Evolutionary conservation across 2,329 filamentous ascomycete genomes (phyloP).

Genomic region (Hypoxylon sp.): DNA sequence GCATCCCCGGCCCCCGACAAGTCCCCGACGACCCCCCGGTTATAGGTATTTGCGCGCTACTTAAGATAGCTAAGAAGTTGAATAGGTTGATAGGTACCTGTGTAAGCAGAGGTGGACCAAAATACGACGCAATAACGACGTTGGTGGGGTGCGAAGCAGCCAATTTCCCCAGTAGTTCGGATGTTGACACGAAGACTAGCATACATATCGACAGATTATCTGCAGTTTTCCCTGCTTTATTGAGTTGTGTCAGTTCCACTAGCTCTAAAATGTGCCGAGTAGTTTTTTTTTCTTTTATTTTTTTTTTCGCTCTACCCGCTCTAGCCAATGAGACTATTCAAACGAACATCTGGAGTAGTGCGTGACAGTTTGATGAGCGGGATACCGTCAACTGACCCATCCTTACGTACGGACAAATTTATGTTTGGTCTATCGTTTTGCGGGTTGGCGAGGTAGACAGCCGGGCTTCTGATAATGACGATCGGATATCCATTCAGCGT

Average conservation of each 20-base stretch:
- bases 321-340: conserved; percentile 20
- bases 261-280: conserved; percentile 20
- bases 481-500: conserved; percentile 20
- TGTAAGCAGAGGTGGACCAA: conserved; percentile 20
- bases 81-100: not conserved
- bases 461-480: conserved; percentile 19
- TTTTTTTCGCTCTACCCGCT: conserved; percentile 28
- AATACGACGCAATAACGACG: conserved; percentile 20
- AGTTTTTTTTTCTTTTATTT: too few relatives aligned
- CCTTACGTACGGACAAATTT: conserved; percentile 31
- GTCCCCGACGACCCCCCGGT: too few relatives aligned
- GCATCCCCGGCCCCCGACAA: conserved; percentile 34
- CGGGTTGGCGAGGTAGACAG: too few relatives aligned
- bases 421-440: conserved; percentile 8
- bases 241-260: conserved; percentile 14
- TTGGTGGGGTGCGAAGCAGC: conserved; percentile 22
- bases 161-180: conserved; percentile 28
- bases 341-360: not conserved
- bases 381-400: conserved; percentile 30
- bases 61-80: not conserved
- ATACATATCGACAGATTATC: conserved; percentile 33
- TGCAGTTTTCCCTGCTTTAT: conserved; percentile 27
- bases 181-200: conserved; percentile 25
- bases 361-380: conserved; percentile 17
- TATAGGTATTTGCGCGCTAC: too few relatives aligned